Evolutionary conservation across 2,329 filamentous ascomycete genomes (phyloP).

Genomic region (Lizonia empirigonia): DNA sequence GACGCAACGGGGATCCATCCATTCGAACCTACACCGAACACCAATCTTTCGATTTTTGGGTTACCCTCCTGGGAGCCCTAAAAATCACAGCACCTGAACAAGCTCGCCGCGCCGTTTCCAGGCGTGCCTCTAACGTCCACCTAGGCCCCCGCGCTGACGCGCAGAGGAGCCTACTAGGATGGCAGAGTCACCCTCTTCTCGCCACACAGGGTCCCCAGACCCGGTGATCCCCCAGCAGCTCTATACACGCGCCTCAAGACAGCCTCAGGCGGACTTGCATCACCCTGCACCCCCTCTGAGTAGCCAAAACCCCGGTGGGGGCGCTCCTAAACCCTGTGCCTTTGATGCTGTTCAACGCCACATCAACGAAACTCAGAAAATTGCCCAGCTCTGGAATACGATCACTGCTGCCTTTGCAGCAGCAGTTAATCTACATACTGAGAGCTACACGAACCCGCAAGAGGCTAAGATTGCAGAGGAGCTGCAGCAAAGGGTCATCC

Average conservation of each 20-base stretch:
- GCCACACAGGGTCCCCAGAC: background rate
- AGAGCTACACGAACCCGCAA: conserved; percentile 1
- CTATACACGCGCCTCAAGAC: background rate
- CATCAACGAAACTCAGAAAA: conserved; percentile 7
- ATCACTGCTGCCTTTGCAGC: conserved; percentile 2
- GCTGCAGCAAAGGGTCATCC: conserved; percentile 1
- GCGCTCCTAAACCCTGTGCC: conserved; percentile 5
- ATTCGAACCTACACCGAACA: background rate
- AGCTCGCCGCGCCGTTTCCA: background rate
- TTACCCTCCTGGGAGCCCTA: background rate
- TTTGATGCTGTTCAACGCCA: conserved; percentile 4
- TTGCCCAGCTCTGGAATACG: conserved; percentile 5
- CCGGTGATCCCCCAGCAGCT: background rate
- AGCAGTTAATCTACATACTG: conserved; percentile 2
- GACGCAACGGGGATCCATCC: background rate
- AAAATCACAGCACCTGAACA: background rate
- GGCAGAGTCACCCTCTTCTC: background rate
- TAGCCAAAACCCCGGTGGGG: conserved; percentile 1
- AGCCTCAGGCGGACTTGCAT: background rate
- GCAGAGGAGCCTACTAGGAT: background rate
- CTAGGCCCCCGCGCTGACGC: background rate
- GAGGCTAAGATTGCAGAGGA: conserved; percentile 4
- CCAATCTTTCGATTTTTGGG: background rate
- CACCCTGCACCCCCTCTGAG: background rate
- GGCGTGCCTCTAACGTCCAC: background rate